Evolutionary conservation across 129 eudicot genomes (phyloP), one percentile per base, ranked within the genome.

Genomic region (Escallonia herrerae): DNA sequence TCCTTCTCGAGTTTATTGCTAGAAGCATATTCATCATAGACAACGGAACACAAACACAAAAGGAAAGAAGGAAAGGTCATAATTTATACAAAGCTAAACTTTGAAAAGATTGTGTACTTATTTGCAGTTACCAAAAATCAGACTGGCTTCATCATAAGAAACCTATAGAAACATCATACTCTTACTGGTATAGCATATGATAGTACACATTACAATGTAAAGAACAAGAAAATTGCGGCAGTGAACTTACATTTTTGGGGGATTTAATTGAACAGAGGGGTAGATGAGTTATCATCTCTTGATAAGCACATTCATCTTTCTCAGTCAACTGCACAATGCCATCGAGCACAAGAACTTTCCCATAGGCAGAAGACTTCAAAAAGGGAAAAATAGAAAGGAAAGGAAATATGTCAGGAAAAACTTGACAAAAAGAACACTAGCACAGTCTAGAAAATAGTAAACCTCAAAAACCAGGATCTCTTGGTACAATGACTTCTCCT

Each of bases 401-500:
- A 56, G n/a, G 38, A 40, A 13, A 15, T 8, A 44, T 56, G n/a
- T 40, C 33, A 22, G 33, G 1, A 22, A 22, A 22, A 22, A 22
- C 33, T 22, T 0, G 33, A 66, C 56, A 60, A 1, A 11, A 40
- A 55, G 51, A 15, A 8, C 43, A 41, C 48, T 22, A 11, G 7
- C 43, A 4, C 53, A 5, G 13, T 6, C 14, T 37, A 52, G 53
- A 38, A 73, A 50, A 67, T 43, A 54, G 61, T 39, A 15, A 77
- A 93, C 96, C 99, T 93, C 87, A 67, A 93, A 93, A 67, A 93
- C 99, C 72, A 93, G 72, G 73, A 93, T 87, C 71, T 93, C 99
- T 74, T 93, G 99, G 62, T 74, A 93, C 72, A 79, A 62, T 74
- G 99, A 93, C 72, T 76, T 86, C 56, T 80, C 95, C 83, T 80